Base-by-base conservation (phyloP, 441 rosid genomes). In the Pelargonium cotyledonis region DNA sequence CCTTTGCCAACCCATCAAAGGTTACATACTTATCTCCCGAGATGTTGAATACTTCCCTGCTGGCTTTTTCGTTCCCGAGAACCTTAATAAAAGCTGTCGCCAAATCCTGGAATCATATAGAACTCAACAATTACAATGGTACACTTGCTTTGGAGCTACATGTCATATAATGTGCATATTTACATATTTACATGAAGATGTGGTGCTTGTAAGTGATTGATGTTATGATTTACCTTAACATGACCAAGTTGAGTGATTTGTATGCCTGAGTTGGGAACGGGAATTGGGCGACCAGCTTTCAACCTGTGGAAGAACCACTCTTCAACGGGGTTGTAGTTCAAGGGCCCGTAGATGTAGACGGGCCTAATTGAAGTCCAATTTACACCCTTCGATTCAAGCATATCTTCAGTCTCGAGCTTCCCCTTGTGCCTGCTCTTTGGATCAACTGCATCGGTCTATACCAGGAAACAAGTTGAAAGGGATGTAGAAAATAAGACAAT, bases 371-470 rank as follows among this genome's bases (percentile, higher is more conserved):
- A 91, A 78, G 99, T 91, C 88, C 91, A 94, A 80, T 94, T 94
- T 69, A 91, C 95, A 69, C 78, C 90, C 31, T 76, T 91, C 63
- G 91, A 79, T 70, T 75, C 75, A 16, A 89, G 72, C 61, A 91
- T 73, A 78, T 77, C 83, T 80, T 94, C 99, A 0, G 96, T 89
- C 67, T 85, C 92, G 44, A 89, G 89, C 85, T 91, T 91, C 69
- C 97, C 97, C 90, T 87, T 89, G 86, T 94, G 97, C 85, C 97
- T 84, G 73, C 99, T 94, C 84, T 94, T 88, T 0, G 99, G 96
- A 72, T 94, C 97, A 66, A 94, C 96, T 40, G 96, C 88, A 84
- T 91, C 99, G 43, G 29, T 73, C 97, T 89, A 73, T 62, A 71
- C 65, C 78, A 67, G 16, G 67, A 8, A 67, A 64, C 31, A 11